These are phyloP conservation scores for Arachis hypogaea DNA, from an alignment of 306 rosid species.

Conservation along the genomic window DNA sequence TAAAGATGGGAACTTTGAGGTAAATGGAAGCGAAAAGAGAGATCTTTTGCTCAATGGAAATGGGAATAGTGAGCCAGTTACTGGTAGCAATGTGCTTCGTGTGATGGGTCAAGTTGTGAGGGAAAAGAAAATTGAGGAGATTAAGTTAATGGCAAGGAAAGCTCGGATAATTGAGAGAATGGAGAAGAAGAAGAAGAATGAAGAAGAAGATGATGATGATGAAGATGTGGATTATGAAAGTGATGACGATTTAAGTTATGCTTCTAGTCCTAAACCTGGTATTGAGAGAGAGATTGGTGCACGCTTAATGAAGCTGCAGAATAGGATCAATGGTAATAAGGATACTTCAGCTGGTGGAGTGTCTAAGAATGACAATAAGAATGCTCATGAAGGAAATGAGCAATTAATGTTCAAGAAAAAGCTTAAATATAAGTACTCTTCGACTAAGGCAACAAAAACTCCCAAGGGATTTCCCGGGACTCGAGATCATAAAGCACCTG, in stretches of 20 bases:
- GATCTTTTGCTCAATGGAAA: slow-evolving; percentile 34
- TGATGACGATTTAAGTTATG: slow-evolving; percentile 35
- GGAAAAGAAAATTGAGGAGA: slow-evolving; percentile 76
- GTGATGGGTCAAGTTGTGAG: slow-evolving; percentile 35
- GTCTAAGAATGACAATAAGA: slow-evolving; percentile 32
- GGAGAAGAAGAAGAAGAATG: slow-evolving; percentile 29
- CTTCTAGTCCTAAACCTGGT: slow-evolving; percentile 44
- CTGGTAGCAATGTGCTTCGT: slow-evolving; percentile 32
- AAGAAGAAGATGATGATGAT: slow-evolving; percentile 32
- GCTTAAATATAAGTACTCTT: slow-evolving; percentile 55
- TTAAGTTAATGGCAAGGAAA: slow-evolving; percentile 72
- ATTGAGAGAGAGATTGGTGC: slow-evolving; percentile 69
- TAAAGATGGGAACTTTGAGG: slow-evolving; percentile 38
- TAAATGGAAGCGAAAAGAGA: slow-evolving; percentile 14
- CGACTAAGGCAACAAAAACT: slow-evolving; percentile 40
- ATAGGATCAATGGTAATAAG: slow-evolving; percentile 46
- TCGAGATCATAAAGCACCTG: slow-evolving; percentile 33
- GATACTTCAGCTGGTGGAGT: slow-evolving; percentile 42
- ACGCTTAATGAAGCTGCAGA: slow-evolving; percentile 56
- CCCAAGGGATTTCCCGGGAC: slow-evolving; percentile 72
- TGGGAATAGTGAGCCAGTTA: slow-evolving; percentile 34
- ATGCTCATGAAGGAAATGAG: slow-evolving; percentile 43
- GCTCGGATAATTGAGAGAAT: slow-evolving; percentile 62
- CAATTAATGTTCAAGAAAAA: slow-evolving; percentile 57
- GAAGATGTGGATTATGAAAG: slow-evolving; percentile 36